Conservation (phyloP, 345 rosid species). For the Microthlaspi erraticum region DNA sequence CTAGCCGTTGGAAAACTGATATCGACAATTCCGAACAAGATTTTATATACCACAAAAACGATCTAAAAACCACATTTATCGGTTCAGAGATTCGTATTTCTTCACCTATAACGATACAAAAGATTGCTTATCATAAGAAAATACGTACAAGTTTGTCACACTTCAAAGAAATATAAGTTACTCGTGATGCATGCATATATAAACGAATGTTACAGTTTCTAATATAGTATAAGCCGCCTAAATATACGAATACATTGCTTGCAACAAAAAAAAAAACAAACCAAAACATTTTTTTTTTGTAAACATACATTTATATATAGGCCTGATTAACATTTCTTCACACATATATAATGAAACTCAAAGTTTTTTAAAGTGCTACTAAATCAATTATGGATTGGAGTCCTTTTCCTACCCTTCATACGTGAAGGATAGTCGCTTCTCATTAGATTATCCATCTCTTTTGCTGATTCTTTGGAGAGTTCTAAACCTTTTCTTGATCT, state of each 20-base stretch:
- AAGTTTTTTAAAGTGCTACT: conserved; percentile 17
- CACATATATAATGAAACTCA: conserved; percentile 9
- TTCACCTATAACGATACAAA: not conserved
- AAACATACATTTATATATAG: conserved; percentile 10
- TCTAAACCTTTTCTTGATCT: conserved; percentile 22
- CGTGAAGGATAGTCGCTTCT: conserved; percentile 41
- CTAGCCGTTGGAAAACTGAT: conserved; percentile 32
- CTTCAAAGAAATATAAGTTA: not conserved
- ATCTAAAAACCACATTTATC: not conserved
- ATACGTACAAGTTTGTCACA: not conserved
- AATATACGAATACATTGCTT: conserved; percentile 14
- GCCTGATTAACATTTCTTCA: conserved; percentile 8
- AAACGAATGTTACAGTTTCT: conserved; percentile 12
- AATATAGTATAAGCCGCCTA: conserved; percentile 28
- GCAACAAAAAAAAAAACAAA: not conserved
- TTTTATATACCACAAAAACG: not conserved
- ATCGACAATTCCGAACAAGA: not conserved
- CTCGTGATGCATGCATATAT: conserved; percentile 1
- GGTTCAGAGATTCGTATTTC: not conserved
- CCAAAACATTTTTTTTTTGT: conserved; percentile 4
- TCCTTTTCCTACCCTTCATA: conserved; percentile 45
- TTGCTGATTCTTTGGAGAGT: conserved; percentile 3
- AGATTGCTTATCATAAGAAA: conserved; percentile 1
- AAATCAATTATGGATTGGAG: conserved; percentile 42
- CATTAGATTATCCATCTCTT: conserved; percentile 39